Conservation (phyloP, 768 basidiomycete species). For the Termitomyces sp. region DNA sequence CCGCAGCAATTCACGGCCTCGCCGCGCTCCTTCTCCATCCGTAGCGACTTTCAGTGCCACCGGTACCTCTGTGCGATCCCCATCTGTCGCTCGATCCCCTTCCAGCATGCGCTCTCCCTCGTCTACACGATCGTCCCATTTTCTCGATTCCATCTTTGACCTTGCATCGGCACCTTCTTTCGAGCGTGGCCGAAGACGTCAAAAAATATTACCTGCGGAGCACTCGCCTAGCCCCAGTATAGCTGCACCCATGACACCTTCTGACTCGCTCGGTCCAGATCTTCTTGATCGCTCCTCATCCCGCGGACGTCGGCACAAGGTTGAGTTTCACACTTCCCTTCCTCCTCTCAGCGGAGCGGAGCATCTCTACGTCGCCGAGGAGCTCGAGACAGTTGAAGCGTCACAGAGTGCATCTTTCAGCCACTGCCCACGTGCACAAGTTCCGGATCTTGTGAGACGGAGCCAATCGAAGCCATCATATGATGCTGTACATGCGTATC, state of each 20-base stretch:
- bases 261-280: constrained; percentile 23
- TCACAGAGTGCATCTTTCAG: not conserved
- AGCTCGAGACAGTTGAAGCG: constrained; percentile 17
- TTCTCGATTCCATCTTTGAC: constrained; percentile 17
- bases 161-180: constrained; percentile 23
- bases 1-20: constrained; percentile 35
- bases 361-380: constrained; percentile 8
- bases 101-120: constrained; percentile 15
- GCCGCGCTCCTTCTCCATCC: constrained; percentile 23
- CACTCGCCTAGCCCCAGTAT: constrained; percentile 25
- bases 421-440: not conserved
- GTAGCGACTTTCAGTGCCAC: constrained; percentile 6
- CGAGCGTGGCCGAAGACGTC: constrained; percentile 29
- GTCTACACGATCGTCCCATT: constrained; percentile 19
- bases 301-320: constrained; percentile 15
- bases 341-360: not conserved
- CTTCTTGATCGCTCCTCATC: constrained; percentile 14
- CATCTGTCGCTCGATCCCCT: constrained; percentile 1
- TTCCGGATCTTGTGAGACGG: not conserved
- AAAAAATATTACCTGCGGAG: constrained; percentile 17
- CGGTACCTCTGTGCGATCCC: not conserved
- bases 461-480: constrained; percentile 14
- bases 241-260: constrained; percentile 37
- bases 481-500: not conserved
- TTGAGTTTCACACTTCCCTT: constrained; percentile 3